Percentiles rank a stretch among this genome's conserved stretches.
phyloP scores from a whole-genome alignment of 2,329 filamentous ascomycete genomes.

The Periconia macrospinosa region DNA sequence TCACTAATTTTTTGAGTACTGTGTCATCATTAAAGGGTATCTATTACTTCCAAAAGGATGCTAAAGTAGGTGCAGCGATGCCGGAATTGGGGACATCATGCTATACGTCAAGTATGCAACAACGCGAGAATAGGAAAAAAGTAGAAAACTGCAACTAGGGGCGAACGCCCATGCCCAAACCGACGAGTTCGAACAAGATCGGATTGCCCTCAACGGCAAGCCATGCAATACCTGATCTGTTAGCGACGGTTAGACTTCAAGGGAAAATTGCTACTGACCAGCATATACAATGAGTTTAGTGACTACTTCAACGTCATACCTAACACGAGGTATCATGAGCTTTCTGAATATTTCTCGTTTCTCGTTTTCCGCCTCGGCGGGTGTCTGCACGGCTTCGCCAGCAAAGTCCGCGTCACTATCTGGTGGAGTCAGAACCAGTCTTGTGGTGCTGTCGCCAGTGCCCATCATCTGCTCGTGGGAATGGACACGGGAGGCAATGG shows the following conservation, averaged over 20 bases:
- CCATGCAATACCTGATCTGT: slow-evolving; percentile 72
- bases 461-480: slow-evolving; percentile 77
- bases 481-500: slow-evolving; percentile 53
- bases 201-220: slow-evolving; percentile 77
- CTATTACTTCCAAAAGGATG: not conserved
- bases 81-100: not conserved
- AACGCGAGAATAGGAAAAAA: not conserved
- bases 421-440: slow-evolving; percentile 22
- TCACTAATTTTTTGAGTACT: not conserved
- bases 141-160: not conserved
- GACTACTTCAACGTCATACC: slow-evolving; percentile 98
- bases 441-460: slow-evolving; percentile 51
- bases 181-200: slow-evolving; percentile 68
- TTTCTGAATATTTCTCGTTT: slow-evolving; percentile 75
- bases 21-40: not conserved
- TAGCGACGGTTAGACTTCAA: not conserved
- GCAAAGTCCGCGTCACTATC: slow-evolving; percentile 36
- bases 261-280: slow-evolving; percentile 58
- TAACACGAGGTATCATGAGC: slow-evolving; percentile 81
- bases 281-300: slow-evolving; percentile 95
- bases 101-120: not conserved
- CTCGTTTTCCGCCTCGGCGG: slow-evolving; percentile 40
- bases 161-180: slow-evolving; percentile 44
- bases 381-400: slow-evolving; percentile 24
- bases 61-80: not conserved